Evolutionary conservation across 2,329 filamentous ascomycete genomes (phyloP), one percentile per base, ranked within the genome.

Genomic region (Pseudogymnoascus verrucosus): DNA sequence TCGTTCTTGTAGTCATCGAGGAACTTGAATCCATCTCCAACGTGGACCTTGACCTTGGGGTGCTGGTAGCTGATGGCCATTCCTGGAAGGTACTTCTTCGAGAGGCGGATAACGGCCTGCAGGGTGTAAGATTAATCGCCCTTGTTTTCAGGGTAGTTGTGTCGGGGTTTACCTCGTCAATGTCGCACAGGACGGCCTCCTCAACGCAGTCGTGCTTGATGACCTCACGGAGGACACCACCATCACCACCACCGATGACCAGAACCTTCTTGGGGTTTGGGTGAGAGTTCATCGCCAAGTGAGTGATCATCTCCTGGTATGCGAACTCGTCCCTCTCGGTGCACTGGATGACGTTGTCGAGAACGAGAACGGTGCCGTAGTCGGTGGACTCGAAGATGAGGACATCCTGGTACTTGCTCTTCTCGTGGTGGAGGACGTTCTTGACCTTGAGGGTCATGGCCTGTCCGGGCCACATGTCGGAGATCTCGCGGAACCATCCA

Each of bases 401-500:
- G 69, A 99, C 93, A 76, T 99, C 95, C 81, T 99, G 95, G 83
- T 97, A 99, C 83, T 96, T 83, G 84, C 90, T 95, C 87, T 97
- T 98, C 83, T 99, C 95, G 83, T 98, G 93, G 85, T 97, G 93
- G 68, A 99, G 84, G 74, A 99, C 88, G 83, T 97, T 91, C 78
- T 99, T 93, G 79, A 99, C 95, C 80, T 90, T 92, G 76, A 96
- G 89, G 71, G 90, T 97, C 93, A 98, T 98, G 77, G 95, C 95
- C 83, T 98, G 95, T 77, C 95, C 85, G 67, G 95, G 93, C 95
- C 95, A 99, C 93, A 99, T 98, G 76, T 95, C 83, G 72, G 90
- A 96, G 80, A 96, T 93, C 82, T 99, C 95, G 78, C 92, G 90
- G 89, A 99, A 99, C 95, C 95, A 99, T 82, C 93, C 95, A 96